Evolutionary conservation across 78 protist species (phyloP).

Genomic region (Paulinella micropora): DNA sequence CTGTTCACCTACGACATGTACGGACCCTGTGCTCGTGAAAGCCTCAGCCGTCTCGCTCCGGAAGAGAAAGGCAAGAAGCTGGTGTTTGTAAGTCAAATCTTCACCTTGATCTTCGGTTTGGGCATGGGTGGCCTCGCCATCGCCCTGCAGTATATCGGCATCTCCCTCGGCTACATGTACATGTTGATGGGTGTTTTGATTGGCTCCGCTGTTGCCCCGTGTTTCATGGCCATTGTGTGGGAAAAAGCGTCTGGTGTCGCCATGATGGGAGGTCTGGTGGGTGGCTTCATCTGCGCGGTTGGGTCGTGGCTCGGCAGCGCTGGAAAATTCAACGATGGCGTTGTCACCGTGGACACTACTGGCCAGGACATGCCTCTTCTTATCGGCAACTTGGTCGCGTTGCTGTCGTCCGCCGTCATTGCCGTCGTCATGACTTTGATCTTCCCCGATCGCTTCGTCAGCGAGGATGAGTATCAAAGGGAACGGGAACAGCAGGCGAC

Average conservation of each 20-base stretch:
- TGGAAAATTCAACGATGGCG: not conserved
- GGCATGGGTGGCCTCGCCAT: not conserved
- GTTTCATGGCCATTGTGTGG: not conserved
- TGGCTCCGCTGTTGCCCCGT: conserved; percentile 7
- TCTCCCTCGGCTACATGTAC: conserved; percentile 20
- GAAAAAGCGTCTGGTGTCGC: not conserved
- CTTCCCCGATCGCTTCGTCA: not conserved
- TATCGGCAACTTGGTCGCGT: not conserved
- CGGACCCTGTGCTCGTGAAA: too few species aligned
- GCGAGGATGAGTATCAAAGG: not conserved
- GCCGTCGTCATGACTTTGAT: not conserved
- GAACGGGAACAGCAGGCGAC: not conserved
- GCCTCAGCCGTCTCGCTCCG: conserved; percentile 9
- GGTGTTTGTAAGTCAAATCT: not conserved
- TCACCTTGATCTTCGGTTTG: not conserved
- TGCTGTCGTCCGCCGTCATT: not conserved
- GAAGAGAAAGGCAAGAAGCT: not conserved
- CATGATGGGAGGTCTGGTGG: not conserved
- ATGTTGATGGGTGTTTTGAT: conserved; percentile 3
- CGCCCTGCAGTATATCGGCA: not conserved
- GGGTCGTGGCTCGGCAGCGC: not conserved
- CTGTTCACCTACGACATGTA: conserved; percentile 24
- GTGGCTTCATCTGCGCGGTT: not conserved
- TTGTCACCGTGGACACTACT: not conserved
- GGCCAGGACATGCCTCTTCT: not conserved